These are phyloP conservation scores for Annulohypoxylon nitens DNA, from an alignment of 495 filamentous ascomycete genomes.

Conservation along the genomic window DNA sequence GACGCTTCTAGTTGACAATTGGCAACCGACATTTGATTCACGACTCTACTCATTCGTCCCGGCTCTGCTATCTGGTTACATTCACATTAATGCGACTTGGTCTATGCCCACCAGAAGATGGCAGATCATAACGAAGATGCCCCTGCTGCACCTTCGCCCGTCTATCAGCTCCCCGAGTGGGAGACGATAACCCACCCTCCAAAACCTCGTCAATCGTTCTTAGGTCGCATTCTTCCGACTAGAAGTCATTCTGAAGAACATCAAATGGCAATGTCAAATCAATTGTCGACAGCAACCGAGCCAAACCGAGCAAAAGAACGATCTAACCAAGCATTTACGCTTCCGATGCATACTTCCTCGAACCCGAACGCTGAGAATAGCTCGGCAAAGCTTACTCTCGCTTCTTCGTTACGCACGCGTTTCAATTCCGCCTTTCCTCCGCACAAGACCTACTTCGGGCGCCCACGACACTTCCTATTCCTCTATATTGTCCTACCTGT, in stretches of 20 bases:
- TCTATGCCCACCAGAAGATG: constrained; percentile 19
- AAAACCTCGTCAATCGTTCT: constrained; percentile 47
- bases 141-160: constrained; percentile 18
- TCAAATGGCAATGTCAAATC: constrained; percentile 13
- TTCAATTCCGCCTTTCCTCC: constrained; percentile 56
- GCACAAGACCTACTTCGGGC: constrained; percentile 58
- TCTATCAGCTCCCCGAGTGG: constrained; percentile 56
- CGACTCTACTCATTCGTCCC: not conserved
- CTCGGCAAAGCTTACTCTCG: constrained; percentile 11
- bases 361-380: constrained; percentile 10
- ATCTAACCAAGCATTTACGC: constrained; percentile 30
- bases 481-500: constrained; percentile 45
- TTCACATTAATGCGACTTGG: not conserved
- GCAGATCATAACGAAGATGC: constrained; percentile 25
- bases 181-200: constrained; percentile 55
- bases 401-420: constrained; percentile 36
- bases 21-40: not conserved
- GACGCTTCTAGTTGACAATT: not conserved
- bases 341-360: constrained; percentile 19
- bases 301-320: constrained; percentile 26
- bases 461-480: constrained; percentile 56
- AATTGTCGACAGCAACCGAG: constrained; percentile 17
- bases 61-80: not conserved
- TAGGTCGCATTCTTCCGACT: constrained; percentile 37
- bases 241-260: constrained; percentile 11